phyloP scores from a whole-genome alignment of 2,329 filamentous ascomycete species.

The Gaeumannomyces sp. region DNA sequence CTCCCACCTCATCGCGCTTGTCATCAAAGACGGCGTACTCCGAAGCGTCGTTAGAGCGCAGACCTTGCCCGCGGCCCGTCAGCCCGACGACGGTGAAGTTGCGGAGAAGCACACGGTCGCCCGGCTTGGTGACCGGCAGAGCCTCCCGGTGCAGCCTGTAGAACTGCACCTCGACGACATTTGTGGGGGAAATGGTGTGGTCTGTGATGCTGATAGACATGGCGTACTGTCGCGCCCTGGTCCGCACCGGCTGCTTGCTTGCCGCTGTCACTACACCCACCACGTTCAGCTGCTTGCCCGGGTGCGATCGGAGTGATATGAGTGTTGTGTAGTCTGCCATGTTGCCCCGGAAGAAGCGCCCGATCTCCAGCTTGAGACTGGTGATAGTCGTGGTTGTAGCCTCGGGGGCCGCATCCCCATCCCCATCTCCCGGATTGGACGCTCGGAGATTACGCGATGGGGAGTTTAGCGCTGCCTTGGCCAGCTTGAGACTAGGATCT shows the following conservation, averaged over 20 bases:
- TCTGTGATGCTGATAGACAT: slow-evolving; percentile 54
- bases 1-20: slow-evolving; percentile 6
- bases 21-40: slow-evolving; percentile 57
- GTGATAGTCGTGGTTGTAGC: slow-evolving; percentile 10
- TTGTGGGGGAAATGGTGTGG: slow-evolving; percentile 42
- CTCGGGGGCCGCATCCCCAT: slow-evolving; percentile 7
- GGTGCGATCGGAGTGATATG: slow-evolving; percentile 42
- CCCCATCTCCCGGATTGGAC: slow-evolving; percentile 12
- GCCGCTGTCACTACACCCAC: slow-evolving; percentile 46
- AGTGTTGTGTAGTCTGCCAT: slow-evolving; percentile 49
- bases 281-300: slow-evolving; percentile 45
- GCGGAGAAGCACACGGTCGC: slow-evolving; percentile 53
- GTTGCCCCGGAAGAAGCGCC: slow-evolving; percentile 38
- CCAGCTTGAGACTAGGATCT: slow-evolving; percentile 24
- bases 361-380: slow-evolving; percentile 39
- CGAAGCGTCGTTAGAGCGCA: slow-evolving; percentile 48
- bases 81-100: slow-evolving; percentile 49
- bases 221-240: slow-evolving; percentile 53
- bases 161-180: slow-evolving; percentile 48
- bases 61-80: slow-evolving; percentile 48
- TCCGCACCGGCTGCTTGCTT: slow-evolving; percentile 40
- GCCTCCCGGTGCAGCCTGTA: slow-evolving; percentile 53
- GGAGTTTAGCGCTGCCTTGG: slow-evolving; percentile 25
- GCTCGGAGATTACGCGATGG: slow-evolving; percentile 19
- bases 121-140: slow-evolving; percentile 47